phyloP scores from a whole-genome alignment of 2,329 filamentous ascomycete species.

The Cytospora mali region DNA sequence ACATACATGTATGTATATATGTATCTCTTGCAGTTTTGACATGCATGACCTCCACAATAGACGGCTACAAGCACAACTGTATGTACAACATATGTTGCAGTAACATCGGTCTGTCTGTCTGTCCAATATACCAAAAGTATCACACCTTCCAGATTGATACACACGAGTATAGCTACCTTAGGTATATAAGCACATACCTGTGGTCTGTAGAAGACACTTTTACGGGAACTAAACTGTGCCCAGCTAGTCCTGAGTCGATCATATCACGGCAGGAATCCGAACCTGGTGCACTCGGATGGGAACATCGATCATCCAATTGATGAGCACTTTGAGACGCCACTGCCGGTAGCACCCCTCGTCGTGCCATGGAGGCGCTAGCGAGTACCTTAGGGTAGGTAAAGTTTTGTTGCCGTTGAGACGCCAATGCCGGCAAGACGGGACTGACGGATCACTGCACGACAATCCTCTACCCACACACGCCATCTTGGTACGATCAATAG shows the following conservation, averaged over 20 bases:
- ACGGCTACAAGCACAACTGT: background rate
- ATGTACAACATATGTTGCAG: background rate
- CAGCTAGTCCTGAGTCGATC: background rate
- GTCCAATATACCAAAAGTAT: background rate
- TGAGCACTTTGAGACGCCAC: background rate
- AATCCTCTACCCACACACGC: background rate
- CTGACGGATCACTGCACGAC: background rate
- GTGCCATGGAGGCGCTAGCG: background rate
- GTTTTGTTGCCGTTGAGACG: background rate
- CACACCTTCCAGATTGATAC: background rate
- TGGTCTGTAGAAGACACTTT: too few relatives aligned
- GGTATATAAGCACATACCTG: background rate
- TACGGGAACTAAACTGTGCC: background rate
- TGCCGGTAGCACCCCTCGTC: background rate
- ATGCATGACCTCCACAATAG: slow-evolving; percentile 1
- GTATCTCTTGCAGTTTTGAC: background rate
- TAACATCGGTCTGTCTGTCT: background rate
- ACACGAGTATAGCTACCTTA: background rate
- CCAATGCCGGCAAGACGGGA: too few relatives aligned
- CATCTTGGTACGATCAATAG: background rate
- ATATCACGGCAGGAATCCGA: background rate
- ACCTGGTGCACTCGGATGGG: background rate
- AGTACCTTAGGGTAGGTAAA: background rate
- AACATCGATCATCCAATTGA: background rate
- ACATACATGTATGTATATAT: background rate